phyloP scores from a whole-genome alignment of 1,139 yeast species.

The Suhomyces bokatorum region DNA sequence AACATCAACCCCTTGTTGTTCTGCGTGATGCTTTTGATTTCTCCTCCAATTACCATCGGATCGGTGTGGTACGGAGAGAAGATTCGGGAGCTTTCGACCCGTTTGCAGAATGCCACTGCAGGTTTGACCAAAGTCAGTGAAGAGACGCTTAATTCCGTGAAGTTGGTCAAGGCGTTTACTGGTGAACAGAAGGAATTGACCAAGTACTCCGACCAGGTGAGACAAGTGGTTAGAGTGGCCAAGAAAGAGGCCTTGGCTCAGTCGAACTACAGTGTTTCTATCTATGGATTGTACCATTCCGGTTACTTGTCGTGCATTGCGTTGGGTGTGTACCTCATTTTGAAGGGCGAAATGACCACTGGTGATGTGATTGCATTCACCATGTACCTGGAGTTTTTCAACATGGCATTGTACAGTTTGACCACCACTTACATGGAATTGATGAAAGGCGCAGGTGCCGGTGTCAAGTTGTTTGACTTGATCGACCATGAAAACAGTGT shows the following conservation, averaged over 20 bases:
- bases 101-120: conserved; percentile 49
- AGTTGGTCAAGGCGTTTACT: conserved; percentile 47
- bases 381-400: conserved; percentile 52
- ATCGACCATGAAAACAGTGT: conserved; percentile 48
- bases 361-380: conserved; percentile 52
- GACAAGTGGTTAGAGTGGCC: conserved; percentile 46
- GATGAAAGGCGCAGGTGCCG: conserved; percentile 59
- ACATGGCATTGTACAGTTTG: conserved; percentile 50
- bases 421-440: conserved; percentile 55
- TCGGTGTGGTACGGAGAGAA: conserved; percentile 52
- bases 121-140: conserved; percentile 49
- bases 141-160: conserved; percentile 47
- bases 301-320: conserved; percentile 50
- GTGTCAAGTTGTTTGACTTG: conserved; percentile 47
- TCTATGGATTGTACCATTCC: conserved; percentile 45
- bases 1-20: conserved; percentile 46
- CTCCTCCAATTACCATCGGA: conserved; percentile 56
- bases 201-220: conserved; percentile 41
- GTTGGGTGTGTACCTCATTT: conserved; percentile 45
- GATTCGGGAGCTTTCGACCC: conserved; percentile 44
- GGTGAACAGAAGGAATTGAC: conserved; percentile 46
- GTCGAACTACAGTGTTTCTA: conserved; percentile 48
- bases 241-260: conserved; percentile 50
- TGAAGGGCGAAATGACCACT: conserved; percentile 45
- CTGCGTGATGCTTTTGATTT: conserved; percentile 51